Evolutionary conservation across 1,139 yeast genomes (phyloP).

Genomic region (Pichia sp.): DNA sequence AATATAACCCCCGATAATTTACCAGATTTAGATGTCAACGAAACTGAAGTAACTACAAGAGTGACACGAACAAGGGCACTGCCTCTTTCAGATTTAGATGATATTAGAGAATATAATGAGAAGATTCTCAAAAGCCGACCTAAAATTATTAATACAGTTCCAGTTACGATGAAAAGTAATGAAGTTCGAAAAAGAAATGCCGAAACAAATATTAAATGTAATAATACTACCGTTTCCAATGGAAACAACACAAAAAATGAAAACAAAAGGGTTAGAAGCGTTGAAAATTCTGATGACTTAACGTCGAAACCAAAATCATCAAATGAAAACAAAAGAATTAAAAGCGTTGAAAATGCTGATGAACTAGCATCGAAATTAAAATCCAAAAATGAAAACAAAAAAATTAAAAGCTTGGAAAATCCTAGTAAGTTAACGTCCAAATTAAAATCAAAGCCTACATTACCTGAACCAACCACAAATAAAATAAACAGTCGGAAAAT

Average conservation of each 20-base stretch:
- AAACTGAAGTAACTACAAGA: neutral
- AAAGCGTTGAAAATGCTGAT: too few relatives aligned
- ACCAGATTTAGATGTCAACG: neutral
- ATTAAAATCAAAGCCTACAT: neutral
- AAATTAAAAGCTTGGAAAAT: too few relatives aligned
- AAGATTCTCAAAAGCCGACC: constrained; percentile 14
- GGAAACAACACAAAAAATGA: too few relatives aligned
- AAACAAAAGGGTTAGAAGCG: too few relatives aligned
- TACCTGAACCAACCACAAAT: neutral
- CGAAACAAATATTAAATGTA: neutral
- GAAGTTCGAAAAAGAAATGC: neutral
- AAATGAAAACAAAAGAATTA: neutral
- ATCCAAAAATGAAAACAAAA: neutral
- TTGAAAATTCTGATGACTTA: too few relatives aligned
- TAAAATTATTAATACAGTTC: constrained; percentile 13
- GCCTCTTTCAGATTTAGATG: constrained; percentile 6
- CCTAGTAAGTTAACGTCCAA: too few relatives aligned
- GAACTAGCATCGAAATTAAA: neutral
- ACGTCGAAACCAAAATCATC: too few relatives aligned
- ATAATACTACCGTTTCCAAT: too few relatives aligned
- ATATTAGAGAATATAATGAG: constrained; percentile 14
- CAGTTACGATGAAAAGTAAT: neutral
- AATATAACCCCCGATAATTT: constrained; percentile 11
- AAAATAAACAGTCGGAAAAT: neutral
- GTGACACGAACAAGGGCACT: constrained; percentile 7